Conservation (phyloP, 2,329 filamentous ascomycete genomes). For the Westerdykella sp. region DNA sequence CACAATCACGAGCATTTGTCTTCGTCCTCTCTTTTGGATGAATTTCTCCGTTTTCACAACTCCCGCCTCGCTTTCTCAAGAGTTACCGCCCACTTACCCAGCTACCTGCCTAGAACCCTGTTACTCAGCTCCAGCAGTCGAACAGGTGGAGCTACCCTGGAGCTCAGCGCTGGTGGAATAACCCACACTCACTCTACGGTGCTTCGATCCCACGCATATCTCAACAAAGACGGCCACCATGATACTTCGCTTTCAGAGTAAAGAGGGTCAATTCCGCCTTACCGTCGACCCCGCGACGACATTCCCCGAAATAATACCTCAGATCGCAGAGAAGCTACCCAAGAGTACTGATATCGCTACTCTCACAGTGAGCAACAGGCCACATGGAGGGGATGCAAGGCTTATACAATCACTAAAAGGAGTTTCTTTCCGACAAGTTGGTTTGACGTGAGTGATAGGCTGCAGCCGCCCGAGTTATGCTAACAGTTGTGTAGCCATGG, state of each 20-base stretch:
- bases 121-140: too few relatives aligned
- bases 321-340: conserved; percentile 57
- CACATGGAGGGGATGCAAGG: conserved; percentile 54
- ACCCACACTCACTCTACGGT: not conserved
- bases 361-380: conserved; percentile 55
- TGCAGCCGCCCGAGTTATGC: conserved; percentile 5
- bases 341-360: conserved; percentile 49
- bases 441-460: conserved; percentile 45
- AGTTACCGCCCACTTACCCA: too few relatives aligned
- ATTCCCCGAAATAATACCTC: conserved; percentile 54
- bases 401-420: conserved; percentile 47
- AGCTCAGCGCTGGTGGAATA: too few relatives aligned
- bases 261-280: conserved; percentile 87
- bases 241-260: conserved; percentile 80
- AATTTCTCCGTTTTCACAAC: too few relatives aligned
- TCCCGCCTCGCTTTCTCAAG: too few relatives aligned
- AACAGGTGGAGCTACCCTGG: too few relatives aligned
- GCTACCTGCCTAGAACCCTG: too few relatives aligned
- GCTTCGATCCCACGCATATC: not conserved
- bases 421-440: conserved; percentile 52
- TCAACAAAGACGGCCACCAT: conserved; percentile 42
- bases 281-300: conserved; percentile 67
- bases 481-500: conserved; percentile 59
- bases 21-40: too few relatives aligned
- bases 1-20: too few relatives aligned